These are phyloP conservation scores for Carallia brachiata DNA, from an alignment of 345 rosid species.

Conservation along the genomic window DNA sequence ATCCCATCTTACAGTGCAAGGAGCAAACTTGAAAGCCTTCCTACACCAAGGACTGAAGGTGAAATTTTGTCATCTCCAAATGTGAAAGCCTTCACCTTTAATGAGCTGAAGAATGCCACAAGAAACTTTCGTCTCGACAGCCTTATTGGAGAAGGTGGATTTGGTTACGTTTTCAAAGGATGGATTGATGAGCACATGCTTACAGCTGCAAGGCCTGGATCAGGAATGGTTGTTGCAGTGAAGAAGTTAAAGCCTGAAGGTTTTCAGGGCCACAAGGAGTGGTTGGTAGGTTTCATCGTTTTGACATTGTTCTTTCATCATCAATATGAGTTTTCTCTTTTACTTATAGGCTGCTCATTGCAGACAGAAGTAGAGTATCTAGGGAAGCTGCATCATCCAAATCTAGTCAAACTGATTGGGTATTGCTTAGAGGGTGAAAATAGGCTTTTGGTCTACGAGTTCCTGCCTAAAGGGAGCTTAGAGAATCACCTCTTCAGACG, in stretches of 20 bases:
- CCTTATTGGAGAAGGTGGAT: slow-evolving; percentile 90
- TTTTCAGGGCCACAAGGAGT: slow-evolving; percentile 84
- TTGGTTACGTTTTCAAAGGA: slow-evolving; percentile 80
- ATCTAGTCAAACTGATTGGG: slow-evolving; percentile 74
- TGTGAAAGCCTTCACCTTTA: slow-evolving; percentile 51
- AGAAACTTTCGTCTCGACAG: slow-evolving; percentile 57
- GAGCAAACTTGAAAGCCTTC: slow-evolving; percentile 19
- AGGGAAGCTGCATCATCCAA: slow-evolving; percentile 72
- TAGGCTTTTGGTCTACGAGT: slow-evolving; percentile 81
- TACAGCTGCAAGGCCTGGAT: slow-evolving; percentile 38
- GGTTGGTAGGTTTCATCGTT: slow-evolving; percentile 54
- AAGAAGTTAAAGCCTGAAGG: slow-evolving; percentile 73
- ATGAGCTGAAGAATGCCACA: slow-evolving; percentile 62
- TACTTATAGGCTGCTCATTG: slow-evolving; percentile 11
- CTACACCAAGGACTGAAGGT: slow-evolving; percentile 40
- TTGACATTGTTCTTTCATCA: not conserved
- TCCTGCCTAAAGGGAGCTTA: slow-evolving; percentile 72
- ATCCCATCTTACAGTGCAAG: slow-evolving; percentile 19
- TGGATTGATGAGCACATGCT: slow-evolving; percentile 55
- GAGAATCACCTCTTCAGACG: slow-evolving; percentile 73
- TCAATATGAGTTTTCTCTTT: not conserved
- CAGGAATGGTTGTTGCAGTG: slow-evolving; percentile 58
- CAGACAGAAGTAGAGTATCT: slow-evolving; percentile 77
- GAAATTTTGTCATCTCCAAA: slow-evolving; percentile 47
- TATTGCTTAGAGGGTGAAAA: slow-evolving; percentile 61